A percentile compares a stretch with the other conserved stretches of the same genome.
Conservation (phyloP, 179 eudicot genomes). For the Sideroxylon spinosum region DNA sequence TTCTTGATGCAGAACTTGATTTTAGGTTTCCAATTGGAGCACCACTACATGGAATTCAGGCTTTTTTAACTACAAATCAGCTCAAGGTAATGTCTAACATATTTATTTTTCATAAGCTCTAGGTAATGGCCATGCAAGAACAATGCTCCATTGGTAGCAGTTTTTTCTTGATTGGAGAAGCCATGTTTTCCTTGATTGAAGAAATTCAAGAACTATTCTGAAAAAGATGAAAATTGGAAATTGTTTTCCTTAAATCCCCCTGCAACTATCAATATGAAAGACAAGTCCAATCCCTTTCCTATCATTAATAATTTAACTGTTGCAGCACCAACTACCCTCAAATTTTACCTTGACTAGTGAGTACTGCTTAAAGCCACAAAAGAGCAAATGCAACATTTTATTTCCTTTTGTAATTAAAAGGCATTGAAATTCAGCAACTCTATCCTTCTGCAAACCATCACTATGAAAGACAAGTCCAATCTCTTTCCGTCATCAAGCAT, state of each 20-base stretch:
- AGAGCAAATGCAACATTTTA: background rate
- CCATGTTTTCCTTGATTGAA: background rate
- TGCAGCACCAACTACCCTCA: background rate
- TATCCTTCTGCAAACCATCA: background rate
- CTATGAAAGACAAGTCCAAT: background rate
- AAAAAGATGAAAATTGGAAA: background rate
- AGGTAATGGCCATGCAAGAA: background rate
- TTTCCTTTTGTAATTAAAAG: no score
- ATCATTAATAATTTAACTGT: background rate
- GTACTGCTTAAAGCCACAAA: background rate
- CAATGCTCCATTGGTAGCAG: background rate
- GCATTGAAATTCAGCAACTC: background rate
- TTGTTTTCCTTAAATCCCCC: background rate
- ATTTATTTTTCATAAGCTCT: background rate
- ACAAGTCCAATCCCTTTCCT: background rate
- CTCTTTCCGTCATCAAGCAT: background rate
- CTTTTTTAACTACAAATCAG: conserved; percentile 92
- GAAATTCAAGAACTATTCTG: background rate
- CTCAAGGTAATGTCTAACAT: conserved; percentile 56
- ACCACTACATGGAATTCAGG: conserved; percentile 88
- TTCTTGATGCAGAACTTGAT: conserved; percentile 72
- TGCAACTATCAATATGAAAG: background rate
- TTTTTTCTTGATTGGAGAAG: background rate
- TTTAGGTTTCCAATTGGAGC: conserved; percentile 95
- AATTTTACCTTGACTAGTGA: background rate